phyloP scores from a whole-genome alignment of 2,329 filamentous ascomycete species.

The Alternaria sp. region DNA sequence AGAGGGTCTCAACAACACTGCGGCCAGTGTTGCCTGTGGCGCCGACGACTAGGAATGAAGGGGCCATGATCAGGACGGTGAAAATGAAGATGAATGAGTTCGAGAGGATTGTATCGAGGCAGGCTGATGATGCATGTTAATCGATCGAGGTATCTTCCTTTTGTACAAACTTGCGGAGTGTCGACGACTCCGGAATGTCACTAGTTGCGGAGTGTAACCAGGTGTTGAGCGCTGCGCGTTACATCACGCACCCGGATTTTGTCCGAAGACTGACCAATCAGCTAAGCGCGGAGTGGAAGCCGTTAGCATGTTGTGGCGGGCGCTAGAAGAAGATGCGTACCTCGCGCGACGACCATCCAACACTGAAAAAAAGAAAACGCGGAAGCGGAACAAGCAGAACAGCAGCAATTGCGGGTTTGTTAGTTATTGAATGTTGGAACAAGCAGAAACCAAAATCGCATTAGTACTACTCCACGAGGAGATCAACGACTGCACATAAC shows the following conservation, averaged over 20 bases:
- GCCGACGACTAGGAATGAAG: slow-evolving; percentile 17
- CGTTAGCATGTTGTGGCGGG: not conserved
- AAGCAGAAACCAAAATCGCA: not conserved
- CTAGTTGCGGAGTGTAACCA: not conserved
- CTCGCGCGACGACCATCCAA: not conserved
- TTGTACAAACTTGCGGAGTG: not conserved
- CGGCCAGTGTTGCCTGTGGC: slow-evolving; percentile 26
- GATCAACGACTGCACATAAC: not conserved
- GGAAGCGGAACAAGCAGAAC: no score
- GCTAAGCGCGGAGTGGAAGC: not conserved
- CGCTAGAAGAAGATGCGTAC: not conserved
- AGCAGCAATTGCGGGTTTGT: not conserved
- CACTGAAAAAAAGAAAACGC: not conserved
- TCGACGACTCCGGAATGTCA: not conserved
- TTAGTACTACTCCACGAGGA: not conserved
- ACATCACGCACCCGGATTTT: not conserved
- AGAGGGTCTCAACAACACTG: slow-evolving; percentile 15
- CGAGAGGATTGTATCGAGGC: no score
- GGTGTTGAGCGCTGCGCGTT: not conserved
- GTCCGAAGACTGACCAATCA: not conserved
- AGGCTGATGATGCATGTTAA: not conserved
- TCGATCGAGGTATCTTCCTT: not conserved
- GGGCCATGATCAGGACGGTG: slow-evolving; percentile 1
- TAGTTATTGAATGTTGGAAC: not conserved
- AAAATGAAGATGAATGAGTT: not conserved